Percentiles rank a stretch among this genome's conserved stretches.
Evolutionary conservation across 2,329 filamentous ascomycete genomes (phyloP).

Genomic region (Aureobasidium subglaciale): DNA sequence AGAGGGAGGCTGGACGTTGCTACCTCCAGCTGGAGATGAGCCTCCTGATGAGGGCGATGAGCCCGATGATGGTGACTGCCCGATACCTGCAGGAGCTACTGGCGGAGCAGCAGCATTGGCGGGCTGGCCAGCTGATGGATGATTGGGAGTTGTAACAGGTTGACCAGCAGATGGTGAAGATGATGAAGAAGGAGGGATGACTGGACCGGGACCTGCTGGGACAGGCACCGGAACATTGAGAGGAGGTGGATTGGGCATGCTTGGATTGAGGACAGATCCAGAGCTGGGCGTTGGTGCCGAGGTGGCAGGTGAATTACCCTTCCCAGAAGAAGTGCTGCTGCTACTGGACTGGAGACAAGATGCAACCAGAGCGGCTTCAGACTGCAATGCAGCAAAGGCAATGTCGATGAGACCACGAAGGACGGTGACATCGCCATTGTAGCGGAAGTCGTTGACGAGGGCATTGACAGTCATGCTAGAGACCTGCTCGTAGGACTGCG

Average conservation of each 20-base stretch:
- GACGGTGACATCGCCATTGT: constrained; percentile 12
- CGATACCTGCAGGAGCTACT: not conserved
- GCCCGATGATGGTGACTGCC: not conserved
- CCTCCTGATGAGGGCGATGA: not conserved
- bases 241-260: constrained; percentile 4
- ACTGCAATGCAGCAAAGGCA: constrained; percentile 11
- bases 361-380: constrained; percentile 9
- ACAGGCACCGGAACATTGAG: constrained; percentile 5
- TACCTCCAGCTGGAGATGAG: not conserved
- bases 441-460: constrained; percentile 14
- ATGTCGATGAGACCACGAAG: constrained; percentile 13
- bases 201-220: not conserved
- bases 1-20: not conserved
- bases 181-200: not conserved
- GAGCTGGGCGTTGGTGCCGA: not conserved
- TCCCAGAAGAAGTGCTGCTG: not conserved
- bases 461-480: constrained; percentile 8
- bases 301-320: not conserved
- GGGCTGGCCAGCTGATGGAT: not conserved
- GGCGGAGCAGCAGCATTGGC: not conserved
- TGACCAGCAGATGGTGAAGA: not conserved
- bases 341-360: constrained; percentile 1
- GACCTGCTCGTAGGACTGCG: constrained; percentile 10
- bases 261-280: constrained; percentile 5
- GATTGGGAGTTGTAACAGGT: not conserved